Conservation (phyloP, 768 basidiomycete genomes). For the Russula vinacea region DNA sequence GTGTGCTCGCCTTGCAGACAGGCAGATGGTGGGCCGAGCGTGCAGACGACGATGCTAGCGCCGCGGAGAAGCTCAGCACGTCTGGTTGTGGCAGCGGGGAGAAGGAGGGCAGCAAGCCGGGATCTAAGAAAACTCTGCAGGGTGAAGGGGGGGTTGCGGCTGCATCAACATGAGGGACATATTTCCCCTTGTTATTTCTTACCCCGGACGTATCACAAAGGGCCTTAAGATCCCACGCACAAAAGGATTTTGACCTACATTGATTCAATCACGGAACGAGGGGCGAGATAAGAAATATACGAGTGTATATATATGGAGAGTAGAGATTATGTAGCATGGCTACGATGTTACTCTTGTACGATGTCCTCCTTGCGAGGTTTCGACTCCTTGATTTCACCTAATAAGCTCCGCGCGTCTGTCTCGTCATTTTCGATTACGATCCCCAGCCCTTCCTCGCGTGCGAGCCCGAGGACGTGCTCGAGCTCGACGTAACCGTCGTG, state of each 20-base stretch:
- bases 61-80: conserved; percentile 36
- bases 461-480: conserved; percentile 87
- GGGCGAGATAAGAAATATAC: conserved; percentile 1
- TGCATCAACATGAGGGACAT: conserved; percentile 3
- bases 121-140: not conserved
- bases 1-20: conserved; percentile 80
- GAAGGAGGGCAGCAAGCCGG: conserved; percentile 7
- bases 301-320: conserved; percentile 14
- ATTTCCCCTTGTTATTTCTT: conserved; percentile 1
- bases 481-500: conserved; percentile 94
- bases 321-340: conserved; percentile 19
- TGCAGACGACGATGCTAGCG: conserved; percentile 52
- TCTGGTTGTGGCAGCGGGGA: conserved; percentile 4
- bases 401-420: conserved; percentile 76
- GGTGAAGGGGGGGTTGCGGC: not conserved
- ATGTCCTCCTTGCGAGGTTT: conserved; percentile 96
- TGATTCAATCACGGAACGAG: not conserved
- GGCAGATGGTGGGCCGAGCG: conserved; percentile 84
- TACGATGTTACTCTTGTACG: conserved; percentile 55
- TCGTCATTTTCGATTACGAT: conserved; percentile 77
- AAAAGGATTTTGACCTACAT: not conserved
- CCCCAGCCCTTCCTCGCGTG: conserved; percentile 85
- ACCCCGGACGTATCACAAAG: conserved; percentile 9
- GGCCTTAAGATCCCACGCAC: not conserved
- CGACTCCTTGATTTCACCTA: conserved; percentile 69